These are phyloP conservation scores for Casuarina glauca DNA, from an alignment of 306 rosid species.

Conservation along the genomic window DNA sequence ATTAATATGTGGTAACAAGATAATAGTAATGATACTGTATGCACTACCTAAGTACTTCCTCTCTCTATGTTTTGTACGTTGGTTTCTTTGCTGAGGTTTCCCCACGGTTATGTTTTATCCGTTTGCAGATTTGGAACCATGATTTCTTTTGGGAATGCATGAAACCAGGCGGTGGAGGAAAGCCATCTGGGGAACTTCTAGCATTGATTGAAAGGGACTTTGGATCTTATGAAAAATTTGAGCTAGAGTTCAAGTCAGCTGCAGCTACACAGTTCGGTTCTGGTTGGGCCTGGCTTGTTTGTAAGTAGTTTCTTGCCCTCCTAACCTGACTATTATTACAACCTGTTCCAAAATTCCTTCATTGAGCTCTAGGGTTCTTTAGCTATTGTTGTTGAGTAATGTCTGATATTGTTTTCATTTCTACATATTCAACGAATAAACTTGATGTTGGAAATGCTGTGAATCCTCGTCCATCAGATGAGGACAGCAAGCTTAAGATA, in stretches of 20 bases:
- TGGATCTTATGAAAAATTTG: slow-evolving; percentile 66
- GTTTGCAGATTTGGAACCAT: slow-evolving; percentile 79
- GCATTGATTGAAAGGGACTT: slow-evolving; percentile 81
- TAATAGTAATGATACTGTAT: not conserved
- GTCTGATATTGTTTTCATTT: not conserved
- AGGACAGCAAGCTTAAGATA: slow-evolving; percentile 73
- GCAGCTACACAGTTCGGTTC: slow-evolving; percentile 92
- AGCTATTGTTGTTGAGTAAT: not conserved
- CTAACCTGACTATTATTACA: not conserved
- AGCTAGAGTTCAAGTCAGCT: slow-evolving; percentile 60
- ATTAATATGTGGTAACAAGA: not conserved
- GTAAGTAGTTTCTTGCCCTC: slow-evolving; percentile 44
- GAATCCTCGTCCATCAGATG: slow-evolving; percentile 60
- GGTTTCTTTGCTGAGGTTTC: not conserved
- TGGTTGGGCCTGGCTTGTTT: slow-evolving; percentile 98
- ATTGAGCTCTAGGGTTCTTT: slow-evolving; percentile 4
- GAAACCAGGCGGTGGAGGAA: slow-evolving; percentile 87
- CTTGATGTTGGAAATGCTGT: slow-evolving; percentile 72
- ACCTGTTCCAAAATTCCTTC: slow-evolving; percentile 16
- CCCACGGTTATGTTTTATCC: slow-evolving; percentile 7
- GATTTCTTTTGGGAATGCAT: slow-evolving; percentile 97
- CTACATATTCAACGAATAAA: slow-evolving; percentile 61
- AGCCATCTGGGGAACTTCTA: slow-evolving; percentile 81
- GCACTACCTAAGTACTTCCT: not conserved
- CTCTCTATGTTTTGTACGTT: not conserved